Base-by-base conservation (phyloP, 495 filamentous ascomycete species). In the Xylaria venustula region DNA sequence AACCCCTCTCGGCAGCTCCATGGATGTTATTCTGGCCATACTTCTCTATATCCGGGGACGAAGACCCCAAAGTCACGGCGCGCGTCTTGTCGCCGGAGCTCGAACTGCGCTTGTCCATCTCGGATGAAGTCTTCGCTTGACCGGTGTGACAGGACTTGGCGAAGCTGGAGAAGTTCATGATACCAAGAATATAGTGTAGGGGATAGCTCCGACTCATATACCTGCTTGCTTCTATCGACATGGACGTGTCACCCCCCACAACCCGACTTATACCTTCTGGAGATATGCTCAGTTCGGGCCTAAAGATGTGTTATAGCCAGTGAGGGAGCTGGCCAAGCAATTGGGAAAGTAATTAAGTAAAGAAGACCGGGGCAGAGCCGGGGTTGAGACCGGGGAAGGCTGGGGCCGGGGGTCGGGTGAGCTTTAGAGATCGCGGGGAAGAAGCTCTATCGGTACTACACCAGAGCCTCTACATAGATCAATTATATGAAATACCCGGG, bases 1-100 rank as follows among this genome's bases (percentile, higher is more conserved):
- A 78, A 20, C 86, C 86, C 17, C 77, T 73, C 64, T 82, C 85
- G n/a, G 84, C 85, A 20, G 76, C 79, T 54, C 76, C 72, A 61
- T 80, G 78, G 20, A 63, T 52, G 45, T 70, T 62, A 25, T 64
- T 64, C 36, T 64, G 67, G 17, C 52, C 47, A 0, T 19, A 25
- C 30, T 61, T 54, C 23, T 64, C 66, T 7, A 55, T 47, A 1
- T 57, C 17, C 6, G 52, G 12, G 45, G 52, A 42, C 15, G 36
- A 28, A 0, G 54, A 46, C 46, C 25, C 57, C 15, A 45, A 36
- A 28, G 17, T 49, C 37, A 44, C 50, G 12, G 44, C 37, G 37
- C 19, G 58, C 7, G 41, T 30, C 36, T 54, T 52, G 3, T 55
- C 52, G 19, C 23, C 53, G 17, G 32, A 28, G 37, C 22, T 30